A percentile compares a stretch with the other conserved stretches of the same genome.
phyloP scores from a whole-genome alignment of 306 rosid species.

The Cicer yamashitae region DNA sequence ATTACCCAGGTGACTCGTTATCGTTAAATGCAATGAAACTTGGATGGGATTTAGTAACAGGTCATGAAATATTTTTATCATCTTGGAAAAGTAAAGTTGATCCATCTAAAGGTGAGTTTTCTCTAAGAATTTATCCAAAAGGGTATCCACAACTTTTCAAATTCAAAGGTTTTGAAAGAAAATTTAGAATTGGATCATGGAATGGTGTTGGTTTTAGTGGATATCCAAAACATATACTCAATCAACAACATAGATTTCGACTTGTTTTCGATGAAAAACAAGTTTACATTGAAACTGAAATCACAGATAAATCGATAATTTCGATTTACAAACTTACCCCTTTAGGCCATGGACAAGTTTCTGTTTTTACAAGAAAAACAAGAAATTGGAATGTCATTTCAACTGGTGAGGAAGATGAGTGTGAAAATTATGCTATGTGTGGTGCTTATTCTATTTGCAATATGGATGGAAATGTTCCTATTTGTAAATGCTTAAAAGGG shows the following conservation, averaged over 20 bases:
- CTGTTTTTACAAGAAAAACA: background rate
- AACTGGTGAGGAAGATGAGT: slow-evolving; percentile 1
- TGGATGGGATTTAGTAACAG: slow-evolving; percentile 39
- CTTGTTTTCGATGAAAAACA: slow-evolving; percentile 8
- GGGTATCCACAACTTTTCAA: slow-evolving; percentile 39
- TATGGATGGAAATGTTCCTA: background rate
- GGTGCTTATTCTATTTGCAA: slow-evolving; percentile 4
- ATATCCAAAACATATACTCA: slow-evolving; percentile 5
- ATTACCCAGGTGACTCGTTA: background rate
- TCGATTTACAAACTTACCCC: background rate
- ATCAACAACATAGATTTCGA: background rate
- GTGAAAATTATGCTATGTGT: background rate
- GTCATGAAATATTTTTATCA: slow-evolving; percentile 23
- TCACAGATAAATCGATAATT: background rate
- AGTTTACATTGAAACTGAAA: background rate
- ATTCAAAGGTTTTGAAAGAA: background rate
- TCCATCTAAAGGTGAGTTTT: slow-evolving; percentile 38
- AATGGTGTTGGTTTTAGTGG: slow-evolving; percentile 38
- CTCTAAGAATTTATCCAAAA: background rate
- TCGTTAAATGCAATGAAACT: slow-evolving; percentile 38
- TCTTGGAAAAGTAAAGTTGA: slow-evolving; percentile 44
- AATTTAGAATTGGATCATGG: slow-evolving; percentile 37
- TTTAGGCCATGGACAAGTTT: background rate
- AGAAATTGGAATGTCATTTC: background rate
- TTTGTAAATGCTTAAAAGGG: background rate